A percentile compares a stretch with the other conserved stretches of the same genome.
phyloP scores from a whole-genome alignment of 345 rosid genomes.

The Acer saccharum region DNA sequence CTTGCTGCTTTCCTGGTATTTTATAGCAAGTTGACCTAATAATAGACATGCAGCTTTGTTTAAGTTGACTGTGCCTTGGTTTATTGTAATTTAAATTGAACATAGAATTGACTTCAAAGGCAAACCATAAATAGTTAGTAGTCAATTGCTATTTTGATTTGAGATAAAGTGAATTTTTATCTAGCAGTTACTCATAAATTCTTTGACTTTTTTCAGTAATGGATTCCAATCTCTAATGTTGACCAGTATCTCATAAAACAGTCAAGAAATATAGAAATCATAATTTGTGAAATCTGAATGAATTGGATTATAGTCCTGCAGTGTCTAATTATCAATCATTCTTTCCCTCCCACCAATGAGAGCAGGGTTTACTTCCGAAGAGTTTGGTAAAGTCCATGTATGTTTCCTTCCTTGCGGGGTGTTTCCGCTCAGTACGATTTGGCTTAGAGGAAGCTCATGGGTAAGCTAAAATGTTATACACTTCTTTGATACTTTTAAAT shows the following conservation, averaged over 20 bases:
- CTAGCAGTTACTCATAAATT: background rate
- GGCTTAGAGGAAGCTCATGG: constrained; percentile 97
- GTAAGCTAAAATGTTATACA: constrained; percentile 37
- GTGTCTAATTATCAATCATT: background rate
- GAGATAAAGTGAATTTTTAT: background rate
- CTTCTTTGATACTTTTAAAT: constrained; percentile 16
- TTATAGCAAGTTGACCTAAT: background rate
- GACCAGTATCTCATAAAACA: background rate
- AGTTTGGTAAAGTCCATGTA: constrained; percentile 72
- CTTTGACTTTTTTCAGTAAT: background rate
- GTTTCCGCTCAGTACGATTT: constrained; percentile 90
- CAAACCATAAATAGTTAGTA: background rate
- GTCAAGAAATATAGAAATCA: background rate
- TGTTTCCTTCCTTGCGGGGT: constrained; percentile 88
- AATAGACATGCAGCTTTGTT: background rate
- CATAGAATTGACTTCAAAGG: background rate
- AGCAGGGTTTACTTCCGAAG: constrained; percentile 68
- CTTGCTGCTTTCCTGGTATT: background rate
- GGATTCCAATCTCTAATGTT: background rate
- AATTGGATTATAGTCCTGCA: background rate
- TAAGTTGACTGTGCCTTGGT: background rate
- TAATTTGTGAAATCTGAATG: background rate
- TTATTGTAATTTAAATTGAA: background rate
- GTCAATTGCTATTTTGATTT: background rate
- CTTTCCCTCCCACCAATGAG: constrained; percentile 1